Evolutionary conservation across 306 rosid species (phyloP).

Genomic region (Neltuma alba): DNA sequence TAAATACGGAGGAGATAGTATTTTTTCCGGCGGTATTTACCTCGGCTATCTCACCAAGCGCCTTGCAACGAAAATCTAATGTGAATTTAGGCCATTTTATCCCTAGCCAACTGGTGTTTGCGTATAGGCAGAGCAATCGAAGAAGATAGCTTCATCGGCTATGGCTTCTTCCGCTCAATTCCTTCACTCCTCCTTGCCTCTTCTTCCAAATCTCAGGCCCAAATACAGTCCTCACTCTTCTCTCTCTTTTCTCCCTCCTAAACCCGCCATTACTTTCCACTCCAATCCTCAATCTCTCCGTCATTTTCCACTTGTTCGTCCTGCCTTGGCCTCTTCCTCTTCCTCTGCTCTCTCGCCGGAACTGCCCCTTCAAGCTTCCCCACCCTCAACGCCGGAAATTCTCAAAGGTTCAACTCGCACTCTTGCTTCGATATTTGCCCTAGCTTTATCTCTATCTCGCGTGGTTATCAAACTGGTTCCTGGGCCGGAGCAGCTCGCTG

Average conservation of each 20-base stretch:
- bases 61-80: no score
- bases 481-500: not conserved
- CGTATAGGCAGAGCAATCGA: not conserved
- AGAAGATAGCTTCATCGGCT: not conserved
- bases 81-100: no score
- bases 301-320: not conserved
- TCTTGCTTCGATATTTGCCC: conserved; percentile 17
- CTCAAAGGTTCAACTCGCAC: conserved; percentile 11
- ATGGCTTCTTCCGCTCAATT: conserved; percentile 21
- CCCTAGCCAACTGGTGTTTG: no score
- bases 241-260: not conserved
- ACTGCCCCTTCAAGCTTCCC: not conserved
- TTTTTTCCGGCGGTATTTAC: no score
- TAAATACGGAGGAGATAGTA: no score
- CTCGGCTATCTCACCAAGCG: no score
- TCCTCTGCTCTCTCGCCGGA: not conserved
- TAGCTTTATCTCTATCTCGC: conserved; percentile 10
- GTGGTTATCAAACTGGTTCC: not conserved
- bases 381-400: not conserved
- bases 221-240: not conserved
- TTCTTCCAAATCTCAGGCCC: not conserved
- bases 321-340: not conserved
- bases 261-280: not conserved
- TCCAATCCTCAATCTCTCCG: not conserved
- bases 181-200: not conserved